phyloP scores from a whole-genome alignment of 148 eudicot species.

The Chenopodium berlandieri region DNA sequence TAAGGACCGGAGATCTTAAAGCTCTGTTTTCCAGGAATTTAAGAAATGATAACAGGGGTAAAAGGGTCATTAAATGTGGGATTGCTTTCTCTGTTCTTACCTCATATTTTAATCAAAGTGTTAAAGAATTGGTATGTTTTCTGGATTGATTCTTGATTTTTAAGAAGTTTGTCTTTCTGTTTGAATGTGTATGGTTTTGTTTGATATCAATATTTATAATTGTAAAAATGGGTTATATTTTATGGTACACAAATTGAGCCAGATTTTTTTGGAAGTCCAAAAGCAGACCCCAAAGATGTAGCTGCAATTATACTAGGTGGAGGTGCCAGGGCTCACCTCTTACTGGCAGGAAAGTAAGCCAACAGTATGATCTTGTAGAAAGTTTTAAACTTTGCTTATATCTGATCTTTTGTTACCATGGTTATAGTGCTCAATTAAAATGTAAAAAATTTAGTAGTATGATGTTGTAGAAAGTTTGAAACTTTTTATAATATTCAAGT shows the following conservation, averaged over 20 bases:
- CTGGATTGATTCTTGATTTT: not conserved
- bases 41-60: not conserved
- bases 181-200: constrained; percentile 29
- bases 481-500: too few relatives aligned
- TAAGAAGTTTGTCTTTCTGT: not conserved
- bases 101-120: constrained; percentile 38
- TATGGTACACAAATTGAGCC: constrained; percentile 19
- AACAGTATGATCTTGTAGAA: constrained; percentile 49
- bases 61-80: constrained; percentile 30
- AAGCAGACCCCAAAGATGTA: constrained; percentile 70
- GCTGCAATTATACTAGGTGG: constrained; percentile 87
- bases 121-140: constrained; percentile 39
- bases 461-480: not conserved
- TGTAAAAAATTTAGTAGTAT: not conserved
- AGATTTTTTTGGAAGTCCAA: constrained; percentile 45
- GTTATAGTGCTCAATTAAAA: not conserved
- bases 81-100: constrained; percentile 42
- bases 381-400: too few relatives aligned
- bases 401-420: not conserved
- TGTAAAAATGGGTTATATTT: constrained; percentile 29
- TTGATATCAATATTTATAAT: constrained; percentile 20
- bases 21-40: too few relatives aligned
- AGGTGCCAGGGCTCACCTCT: constrained; percentile 92
- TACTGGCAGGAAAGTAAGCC: constrained; percentile 79
- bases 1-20: too few relatives aligned